Base-by-base conservation (phyloP, 805 yeast species). In the Barnettozyma populi region DNA sequence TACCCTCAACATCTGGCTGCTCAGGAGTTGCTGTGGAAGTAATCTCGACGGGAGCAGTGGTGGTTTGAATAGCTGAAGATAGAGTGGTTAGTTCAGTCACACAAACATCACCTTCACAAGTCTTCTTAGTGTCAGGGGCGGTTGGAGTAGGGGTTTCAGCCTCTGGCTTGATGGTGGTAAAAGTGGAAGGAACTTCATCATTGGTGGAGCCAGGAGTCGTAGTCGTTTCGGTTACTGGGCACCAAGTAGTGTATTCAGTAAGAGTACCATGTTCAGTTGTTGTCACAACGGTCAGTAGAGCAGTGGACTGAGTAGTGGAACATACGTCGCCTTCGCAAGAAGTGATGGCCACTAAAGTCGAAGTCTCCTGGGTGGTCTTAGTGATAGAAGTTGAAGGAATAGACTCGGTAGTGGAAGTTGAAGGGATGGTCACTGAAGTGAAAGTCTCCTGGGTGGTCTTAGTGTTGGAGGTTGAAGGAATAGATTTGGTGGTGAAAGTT, bases 241-340 rank as follows among this genome's bases (percentile, higher is more conserved):
- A 68, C 62, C 66, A 68, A 7, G 73, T 67, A 19, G 72, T 67
- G 61, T 66, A 73, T 16, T 60, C 57, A n/a, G 73, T 73, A 38
- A 41, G 62, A 1, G 50, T 44, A 38, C 43, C 43, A 16, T 35
- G 27, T 31, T 35, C 44, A 5, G 70, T 63, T 37, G 61, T 60
- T 36, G 70, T 67, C 38, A 68, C 64, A 48, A 64, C 61, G 16
- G 68, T 63, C 14, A 65, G 62, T 50, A 58, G 50, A 53, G 70
- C 68, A 52, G 68, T 58, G 1, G 59, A 44, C 9, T 49, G 23
- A 2, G 61, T 52, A 7, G 49, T 19, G 32, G 59, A 56, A n/a
- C 48, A 40, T 7, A 21, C 50, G 10, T 49, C 27, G 2, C 49
- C 21, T 1, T 53, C 47, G 37, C 63, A 59, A 0, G 59, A 55